These are phyloP conservation scores for Ophiostoma ulmi DNA, from an alignment of 2,329 filamentous ascomycete genomes.

Conservation along the genomic window DNA sequence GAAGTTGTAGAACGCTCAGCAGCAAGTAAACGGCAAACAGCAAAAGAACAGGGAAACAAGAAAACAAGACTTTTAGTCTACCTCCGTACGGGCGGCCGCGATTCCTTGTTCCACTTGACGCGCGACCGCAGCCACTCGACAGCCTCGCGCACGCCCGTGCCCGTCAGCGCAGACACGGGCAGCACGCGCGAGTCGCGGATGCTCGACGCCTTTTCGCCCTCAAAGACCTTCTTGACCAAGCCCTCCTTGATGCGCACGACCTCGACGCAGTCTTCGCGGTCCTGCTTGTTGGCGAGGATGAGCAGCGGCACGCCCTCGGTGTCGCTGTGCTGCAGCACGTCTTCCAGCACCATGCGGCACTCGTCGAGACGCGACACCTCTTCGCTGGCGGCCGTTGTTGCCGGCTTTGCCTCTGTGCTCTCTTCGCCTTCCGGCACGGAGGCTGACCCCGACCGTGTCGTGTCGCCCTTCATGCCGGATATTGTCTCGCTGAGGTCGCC, in stretches of 20 bases:
- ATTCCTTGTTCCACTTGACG: conserved; percentile 95
- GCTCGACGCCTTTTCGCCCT: conserved; percentile 80
- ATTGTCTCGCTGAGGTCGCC: conserved; percentile 56
- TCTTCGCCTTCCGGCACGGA: not conserved
- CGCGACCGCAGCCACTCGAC: conserved; percentile 94
- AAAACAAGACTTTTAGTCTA: conserved; percentile 38
- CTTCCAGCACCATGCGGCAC: conserved; percentile 82
- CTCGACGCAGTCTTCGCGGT: conserved; percentile 94
- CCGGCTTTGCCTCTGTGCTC: not conserved
- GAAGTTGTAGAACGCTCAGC: not conserved
- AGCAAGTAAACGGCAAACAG: not conserved
- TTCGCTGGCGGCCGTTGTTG: not conserved
- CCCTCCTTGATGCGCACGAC: conserved; percentile 97
- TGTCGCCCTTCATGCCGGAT: not conserved
- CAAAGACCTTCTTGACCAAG: conserved; percentile 88
- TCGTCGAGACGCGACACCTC: conserved; percentile 67
- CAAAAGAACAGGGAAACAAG: not conserved
- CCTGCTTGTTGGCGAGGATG: conserved; percentile 95
- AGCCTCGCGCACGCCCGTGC: conserved; percentile 82
- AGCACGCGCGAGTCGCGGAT: conserved; percentile 88
- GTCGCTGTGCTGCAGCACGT: conserved; percentile 79
- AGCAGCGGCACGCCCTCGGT: conserved; percentile 87
- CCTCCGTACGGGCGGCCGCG: conserved; percentile 85
- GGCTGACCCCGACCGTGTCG: not conserved
- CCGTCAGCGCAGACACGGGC: conserved; percentile 85